Percentiles rank a stretch among this genome's conserved stretches.
Evolutionary conservation across 2,329 filamentous ascomycete genomes (phyloP).

Genomic region (Pseudocercospora fijiensis): DNA sequence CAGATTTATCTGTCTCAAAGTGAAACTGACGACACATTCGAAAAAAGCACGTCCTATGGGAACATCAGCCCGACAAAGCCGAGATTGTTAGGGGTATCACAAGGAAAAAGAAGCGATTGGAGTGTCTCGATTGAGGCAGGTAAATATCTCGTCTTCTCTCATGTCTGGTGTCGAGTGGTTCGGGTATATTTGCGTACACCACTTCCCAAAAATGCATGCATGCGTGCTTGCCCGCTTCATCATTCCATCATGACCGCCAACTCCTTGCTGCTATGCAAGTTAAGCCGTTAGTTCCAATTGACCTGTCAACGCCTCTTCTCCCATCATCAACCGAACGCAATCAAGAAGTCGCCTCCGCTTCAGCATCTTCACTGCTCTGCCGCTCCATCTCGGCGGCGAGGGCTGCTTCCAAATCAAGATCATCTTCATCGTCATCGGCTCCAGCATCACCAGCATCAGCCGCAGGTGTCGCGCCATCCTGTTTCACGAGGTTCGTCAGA

Average conservation of each 20-base stretch:
- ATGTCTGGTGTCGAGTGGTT: neutral
- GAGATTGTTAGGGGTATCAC: neutral
- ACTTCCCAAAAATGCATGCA: neutral
- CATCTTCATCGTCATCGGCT: slow-evolving; percentile 40
- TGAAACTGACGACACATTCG: neutral
- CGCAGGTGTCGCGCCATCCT: slow-evolving; percentile 13
- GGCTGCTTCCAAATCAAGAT: slow-evolving; percentile 58
- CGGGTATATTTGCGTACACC: neutral
- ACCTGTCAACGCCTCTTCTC: neutral
- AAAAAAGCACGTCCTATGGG: neutral
- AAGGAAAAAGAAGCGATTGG: neutral
- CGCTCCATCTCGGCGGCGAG: slow-evolving; percentile 47
- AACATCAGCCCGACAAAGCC: neutral
- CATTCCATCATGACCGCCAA: slow-evolving; percentile 1
- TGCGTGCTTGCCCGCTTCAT: neutral
- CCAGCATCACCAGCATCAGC: slow-evolving; percentile 41
- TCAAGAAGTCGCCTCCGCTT: neutral
- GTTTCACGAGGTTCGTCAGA: slow-evolving; percentile 42
- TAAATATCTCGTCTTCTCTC: neutral
- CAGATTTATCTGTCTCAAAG: neutral
- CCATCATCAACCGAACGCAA: neutral
- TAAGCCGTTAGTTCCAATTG: neutral
- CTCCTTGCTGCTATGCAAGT: slow-evolving; percentile 12
- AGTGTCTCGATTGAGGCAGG: neutral
- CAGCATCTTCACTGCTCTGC: slow-evolving; percentile 24